phyloP scores from a whole-genome alignment of 108 stramenopile species.

The Mediolabrus comicus region DNA sequence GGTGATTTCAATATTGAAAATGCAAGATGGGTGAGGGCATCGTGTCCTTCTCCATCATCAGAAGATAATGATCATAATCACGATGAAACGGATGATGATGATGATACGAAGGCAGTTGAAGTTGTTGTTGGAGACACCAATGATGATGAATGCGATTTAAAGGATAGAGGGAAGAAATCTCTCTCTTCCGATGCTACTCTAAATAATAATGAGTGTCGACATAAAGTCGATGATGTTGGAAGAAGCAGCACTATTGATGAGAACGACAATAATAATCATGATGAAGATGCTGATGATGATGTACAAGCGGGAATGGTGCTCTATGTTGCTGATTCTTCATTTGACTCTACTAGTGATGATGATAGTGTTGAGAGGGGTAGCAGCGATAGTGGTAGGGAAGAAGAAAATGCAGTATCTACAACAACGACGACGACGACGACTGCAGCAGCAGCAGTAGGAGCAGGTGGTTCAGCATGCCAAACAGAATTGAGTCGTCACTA shows the following conservation, averaged over 20 bases:
- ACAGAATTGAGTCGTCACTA: conserved; percentile 29
- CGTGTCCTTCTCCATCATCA: conserved; percentile 22
- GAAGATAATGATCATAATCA: no score
- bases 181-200: background rate
- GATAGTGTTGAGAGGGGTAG: background rate
- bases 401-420: background rate
- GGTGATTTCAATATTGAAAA: conserved; percentile 1
- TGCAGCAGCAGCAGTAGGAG: background rate
- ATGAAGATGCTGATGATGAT: conserved; percentile 2
- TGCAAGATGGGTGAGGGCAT: conserved; percentile 23
- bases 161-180: background rate
- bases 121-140: background rate
- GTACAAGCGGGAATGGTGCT: conserved; percentile 35
- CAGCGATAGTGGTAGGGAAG: background rate
- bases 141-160: no score
- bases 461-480: conserved; percentile 8
- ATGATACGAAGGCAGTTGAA: background rate
- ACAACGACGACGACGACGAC: no score
- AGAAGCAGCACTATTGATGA: background rate
- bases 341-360: background rate
- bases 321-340: conserved; percentile 15
- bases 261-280: background rate
- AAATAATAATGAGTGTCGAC: background rate
- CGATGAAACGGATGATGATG: background rate
- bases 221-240: background rate